phyloP scores from a whole-genome alignment of 2,329 filamentous ascomycete species.

The Alternaria gansuensis region DNA sequence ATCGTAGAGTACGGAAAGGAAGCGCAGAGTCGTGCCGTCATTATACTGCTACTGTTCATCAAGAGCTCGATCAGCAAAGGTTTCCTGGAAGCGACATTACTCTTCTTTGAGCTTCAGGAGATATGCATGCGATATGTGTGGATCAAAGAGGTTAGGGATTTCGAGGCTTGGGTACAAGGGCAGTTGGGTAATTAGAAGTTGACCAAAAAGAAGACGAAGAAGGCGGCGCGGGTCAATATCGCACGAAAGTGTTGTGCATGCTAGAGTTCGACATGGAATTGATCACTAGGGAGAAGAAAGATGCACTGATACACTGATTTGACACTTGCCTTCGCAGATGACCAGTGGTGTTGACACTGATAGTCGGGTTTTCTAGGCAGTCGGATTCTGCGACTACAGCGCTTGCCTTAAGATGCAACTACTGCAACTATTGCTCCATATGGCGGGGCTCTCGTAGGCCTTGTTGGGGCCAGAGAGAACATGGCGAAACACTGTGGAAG shows the following conservation, averaged over 20 bases:
- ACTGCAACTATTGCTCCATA: slow-evolving; percentile 1
- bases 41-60: slow-evolving; percentile 52
- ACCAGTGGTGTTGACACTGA: not conserved
- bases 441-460: not conserved
- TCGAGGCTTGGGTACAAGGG: slow-evolving; percentile 40
- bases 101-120: slow-evolving; percentile 54
- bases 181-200: slow-evolving; percentile 24
- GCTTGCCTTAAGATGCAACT: slow-evolving; percentile 9
- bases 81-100: slow-evolving; percentile 39
- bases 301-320: not conserved
- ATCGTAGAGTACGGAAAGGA: slow-evolving; percentile 43
- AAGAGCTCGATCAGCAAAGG: slow-evolving; percentile 50
- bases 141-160: slow-evolving; percentile 54
- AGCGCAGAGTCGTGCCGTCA: slow-evolving; percentile 50
- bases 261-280: not conserved
- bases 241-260: slow-evolving; percentile 1
- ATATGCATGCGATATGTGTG: slow-evolving; percentile 54
- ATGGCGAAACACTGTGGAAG: slow-evolving; percentile 11
- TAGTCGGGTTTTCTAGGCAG: not conserved
- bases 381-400: slow-evolving; percentile 1
- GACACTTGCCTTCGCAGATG: not conserved
- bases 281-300: not conserved
- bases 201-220: slow-evolving; percentile 5
- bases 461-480: not conserved
- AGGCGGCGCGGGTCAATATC: not conserved